Base-by-base conservation (phyloP, 352 stramenopile genomes). In the Globisporangium cylindrosporum region DNA sequence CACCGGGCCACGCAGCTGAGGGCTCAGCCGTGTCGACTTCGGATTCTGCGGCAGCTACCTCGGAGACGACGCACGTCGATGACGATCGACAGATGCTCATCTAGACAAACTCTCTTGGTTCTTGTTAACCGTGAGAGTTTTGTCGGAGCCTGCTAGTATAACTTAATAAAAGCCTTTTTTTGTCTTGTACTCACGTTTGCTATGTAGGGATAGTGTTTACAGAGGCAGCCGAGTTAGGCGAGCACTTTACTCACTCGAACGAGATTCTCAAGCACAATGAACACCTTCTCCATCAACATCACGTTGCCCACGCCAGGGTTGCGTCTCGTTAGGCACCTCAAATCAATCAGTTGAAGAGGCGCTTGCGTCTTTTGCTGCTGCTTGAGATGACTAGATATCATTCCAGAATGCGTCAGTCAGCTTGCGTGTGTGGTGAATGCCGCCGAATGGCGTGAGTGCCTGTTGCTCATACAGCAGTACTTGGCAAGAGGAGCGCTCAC, bases 31-130 rank as follows among this genome's bases (percentile, higher is more conserved):
- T 20, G 38, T 4, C 5, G 27, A 24, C 27, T 9, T 59, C 27
- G 6, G 54, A 36, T 14, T 2, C 54, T 59, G 68, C 64, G 67
- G n/a, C 49, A 49, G 49, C 64, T 32, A 54, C 64, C 51, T 14
- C 71, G 56, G 38, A 20, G 38, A 20, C 46, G 14, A 36, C 68
- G 29, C 60, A 59, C 14, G 1, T 25, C 3, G 48, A 29, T 14
- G 54, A 18, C 4, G 29, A 66, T 43, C 22, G 55, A 25, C 41
- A 57, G 38, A 34, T 66, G 60, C 57, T 62, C 32, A 51, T 62
- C 32, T 62, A 59, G 54, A 24, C 27, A 29, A 29, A 29, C 27
- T 29, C 2, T 29, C 1, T 29, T 29, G 27, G 27, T 29, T 29
- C 27, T 29, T 29, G 27, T 4, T 29, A 29, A 29, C 27, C 27